These are phyloP conservation scores for Stemphylium lycopersici DNA, from an alignment of 2,329 filamentous ascomycete species.

Conservation along the genomic window DNA sequence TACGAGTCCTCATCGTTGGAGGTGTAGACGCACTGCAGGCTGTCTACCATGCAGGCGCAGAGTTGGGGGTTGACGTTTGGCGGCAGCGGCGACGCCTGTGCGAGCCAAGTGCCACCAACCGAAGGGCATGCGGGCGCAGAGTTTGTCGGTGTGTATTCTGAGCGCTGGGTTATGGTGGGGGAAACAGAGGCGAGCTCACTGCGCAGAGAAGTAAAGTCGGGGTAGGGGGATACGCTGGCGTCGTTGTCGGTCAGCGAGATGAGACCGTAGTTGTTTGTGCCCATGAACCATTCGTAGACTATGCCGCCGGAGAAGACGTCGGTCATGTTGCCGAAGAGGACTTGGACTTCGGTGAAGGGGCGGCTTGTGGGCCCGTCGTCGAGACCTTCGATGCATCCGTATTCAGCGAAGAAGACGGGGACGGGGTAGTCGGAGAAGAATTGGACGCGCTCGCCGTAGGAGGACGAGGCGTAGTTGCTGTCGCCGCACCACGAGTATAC, in stretches of 20 bases:
- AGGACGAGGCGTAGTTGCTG: slow-evolving; percentile 75
- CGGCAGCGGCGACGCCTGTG: slow-evolving; percentile 71
- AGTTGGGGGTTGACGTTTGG: slow-evolving; percentile 79
- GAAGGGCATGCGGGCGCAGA: slow-evolving; percentile 74
- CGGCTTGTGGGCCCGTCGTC: slow-evolving; percentile 60
- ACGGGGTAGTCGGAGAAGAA: slow-evolving; percentile 91
- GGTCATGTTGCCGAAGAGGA: slow-evolving; percentile 86
- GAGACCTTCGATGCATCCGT: slow-evolving; percentile 77
- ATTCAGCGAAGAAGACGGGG: slow-evolving; percentile 97
- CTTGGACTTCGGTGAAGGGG: slow-evolving; percentile 81
- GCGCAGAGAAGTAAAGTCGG: slow-evolving; percentile 76
- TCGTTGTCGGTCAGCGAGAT: slow-evolving; percentile 65
- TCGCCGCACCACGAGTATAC: slow-evolving; percentile 99
- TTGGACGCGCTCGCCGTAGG: slow-evolving; percentile 78
- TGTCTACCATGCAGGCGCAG: slow-evolving; percentile 83
- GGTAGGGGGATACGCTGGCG: slow-evolving; percentile 65
- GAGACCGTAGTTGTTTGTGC: slow-evolving; percentile 86
- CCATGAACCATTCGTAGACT: slow-evolving; percentile 98
- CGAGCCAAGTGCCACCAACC: slow-evolving; percentile 69
- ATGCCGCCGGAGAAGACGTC: slow-evolving; percentile 91
- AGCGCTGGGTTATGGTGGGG: slow-evolving; percentile 68
- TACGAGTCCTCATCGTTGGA: slow-evolving; percentile 65
- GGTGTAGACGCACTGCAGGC: slow-evolving; percentile 72
- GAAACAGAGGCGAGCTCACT: slow-evolving; percentile 69
- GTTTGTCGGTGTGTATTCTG: slow-evolving; percentile 74